Evolutionary conservation across 345 rosid genomes (phyloP), one percentile per base, ranked within the genome.

Genomic region (Cardamine occulta): DNA sequence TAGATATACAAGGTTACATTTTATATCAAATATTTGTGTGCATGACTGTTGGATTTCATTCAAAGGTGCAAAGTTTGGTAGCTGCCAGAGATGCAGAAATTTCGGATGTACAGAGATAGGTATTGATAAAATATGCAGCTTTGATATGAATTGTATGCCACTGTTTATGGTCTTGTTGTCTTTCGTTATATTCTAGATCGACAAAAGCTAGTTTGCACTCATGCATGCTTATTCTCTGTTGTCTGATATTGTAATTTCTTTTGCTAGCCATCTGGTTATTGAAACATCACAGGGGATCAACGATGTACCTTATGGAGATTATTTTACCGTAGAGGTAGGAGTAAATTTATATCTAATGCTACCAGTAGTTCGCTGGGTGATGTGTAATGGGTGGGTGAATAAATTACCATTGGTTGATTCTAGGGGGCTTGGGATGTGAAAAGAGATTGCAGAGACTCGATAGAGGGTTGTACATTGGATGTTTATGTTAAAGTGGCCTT

Each of bases 301-400:
- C 51, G 97, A 95, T 28, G 96, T 92, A 31, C 97, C 93, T 48
- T 90, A 84, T 77, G 99, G 88, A 77, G 99, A 95, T 87, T 85
- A 88, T 79, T 95, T 95, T 77, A 80, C 76, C 1, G 97, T 95
- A 45, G 87, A 95, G 99, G 99, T 95, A 92, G 28, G 66, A n/a
- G 47, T 61, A 77, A 59, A 70, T 55, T 59, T 40, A 40, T 45
- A 37, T 40, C 28, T 12, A 34, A 18, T 66, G 24, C 10, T 60
- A 39, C 60, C 26, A 32, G 31, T 66, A 32, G 54, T 21, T 34
- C 31, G 21, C 14, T 66, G 54, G 55, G 68, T 72, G 73, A 64
- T 59, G 21, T 65, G 49, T 58, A 8, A 17, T 28, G 31, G 31
- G 6, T 51, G 42, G 18, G 57, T 78, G 57, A 56, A 42, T 35